Percentiles rank a stretch among this genome's conserved stretches.
phyloP scores from a whole-genome alignment of 352 stramenopile species.

The Phytopythium cucurbitacearum region DNA sequence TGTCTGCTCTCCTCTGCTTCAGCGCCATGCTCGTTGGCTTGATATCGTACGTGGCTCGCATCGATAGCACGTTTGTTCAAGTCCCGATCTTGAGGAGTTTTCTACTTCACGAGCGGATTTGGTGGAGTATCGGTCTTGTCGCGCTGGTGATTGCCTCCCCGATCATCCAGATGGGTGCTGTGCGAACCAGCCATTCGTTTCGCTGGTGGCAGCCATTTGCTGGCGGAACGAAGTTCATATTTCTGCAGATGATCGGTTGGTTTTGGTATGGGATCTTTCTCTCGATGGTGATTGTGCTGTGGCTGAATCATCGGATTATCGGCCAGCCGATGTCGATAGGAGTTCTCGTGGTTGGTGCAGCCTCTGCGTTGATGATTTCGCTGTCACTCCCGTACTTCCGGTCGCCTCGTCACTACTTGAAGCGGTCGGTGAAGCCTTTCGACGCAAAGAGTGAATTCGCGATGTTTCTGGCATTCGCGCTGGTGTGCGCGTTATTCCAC shows the following conservation, averaged over 20 bases:
- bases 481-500: constrained; percentile 33
- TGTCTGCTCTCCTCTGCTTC: constrained; percentile 25
- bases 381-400: constrained; percentile 37
- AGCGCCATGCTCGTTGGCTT: constrained; percentile 17
- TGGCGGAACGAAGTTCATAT: constrained; percentile 54
- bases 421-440: not conserved
- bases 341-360: constrained; percentile 30
- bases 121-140: constrained; percentile 30
- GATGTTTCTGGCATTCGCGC: constrained; percentile 34
- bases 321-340: constrained; percentile 18
- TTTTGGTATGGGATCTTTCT: constrained; percentile 53
- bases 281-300: constrained; percentile 29
- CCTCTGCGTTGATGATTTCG: constrained; percentile 18
- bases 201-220: constrained; percentile 50
- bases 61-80: constrained; percentile 1
- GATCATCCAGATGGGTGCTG: constrained; percentile 33
- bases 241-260: constrained; percentile 55
- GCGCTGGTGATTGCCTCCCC: constrained; percentile 29
- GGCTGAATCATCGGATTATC: constrained; percentile 31
- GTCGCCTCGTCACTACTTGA: not conserved
- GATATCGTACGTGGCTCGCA: constrained; percentile 16
- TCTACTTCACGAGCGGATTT: constrained; percentile 28
- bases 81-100: constrained; percentile 7
- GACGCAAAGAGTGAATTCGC: constrained; percentile 23
- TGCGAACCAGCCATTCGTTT: constrained; percentile 22